These are phyloP conservation scores for Rhodamnia argentea DNA, from an alignment of 345 rosid species.

Conservation along the genomic window DNA sequence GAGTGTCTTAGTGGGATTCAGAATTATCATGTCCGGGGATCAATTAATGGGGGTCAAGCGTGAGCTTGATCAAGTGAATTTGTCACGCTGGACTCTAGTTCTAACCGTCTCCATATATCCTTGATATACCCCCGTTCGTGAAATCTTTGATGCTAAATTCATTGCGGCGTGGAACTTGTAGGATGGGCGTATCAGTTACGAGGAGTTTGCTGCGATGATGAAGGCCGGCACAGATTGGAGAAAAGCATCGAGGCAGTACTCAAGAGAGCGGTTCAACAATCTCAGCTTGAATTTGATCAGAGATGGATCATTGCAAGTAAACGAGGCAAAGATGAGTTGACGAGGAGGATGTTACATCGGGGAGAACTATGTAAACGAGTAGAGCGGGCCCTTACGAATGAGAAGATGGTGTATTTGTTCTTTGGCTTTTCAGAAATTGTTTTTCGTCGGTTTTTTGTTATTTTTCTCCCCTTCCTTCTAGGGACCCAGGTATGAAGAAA, in stretches of 20 bases:
- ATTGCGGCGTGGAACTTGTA: slow-evolving; percentile 3
- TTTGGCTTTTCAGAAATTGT: not conserved
- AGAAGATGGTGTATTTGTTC: not conserved
- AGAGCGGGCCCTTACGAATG: not conserved
- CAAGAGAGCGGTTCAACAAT: slow-evolving; percentile 81
- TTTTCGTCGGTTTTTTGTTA: not conserved
- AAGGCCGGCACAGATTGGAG: slow-evolving; percentile 98
- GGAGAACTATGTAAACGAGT: not conserved
- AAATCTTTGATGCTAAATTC: not conserved
- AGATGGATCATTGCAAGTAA: slow-evolving; percentile 65
- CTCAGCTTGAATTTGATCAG: slow-evolving; percentile 70
- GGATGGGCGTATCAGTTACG: slow-evolving; percentile 92
- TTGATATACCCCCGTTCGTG: not conserved
- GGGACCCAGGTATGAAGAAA: too few species aligned
- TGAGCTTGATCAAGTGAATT: not conserved
- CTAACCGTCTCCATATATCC: not conserved
- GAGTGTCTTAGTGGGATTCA: not conserved
- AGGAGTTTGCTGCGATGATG: slow-evolving; percentile 90
- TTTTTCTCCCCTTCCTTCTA: not conserved
- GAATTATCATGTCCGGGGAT: not conserved
- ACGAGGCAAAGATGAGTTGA: slow-evolving; percentile 15
- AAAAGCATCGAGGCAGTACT: slow-evolving; percentile 92
- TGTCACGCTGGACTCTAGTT: not conserved
- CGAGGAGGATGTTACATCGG: not conserved
- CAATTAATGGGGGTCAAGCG: not conserved